Evolutionary conservation across 1,139 yeast genomes (phyloP), one percentile per base, ranked within the genome.

Genomic region (Hyphopichia buzzinii): DNA sequence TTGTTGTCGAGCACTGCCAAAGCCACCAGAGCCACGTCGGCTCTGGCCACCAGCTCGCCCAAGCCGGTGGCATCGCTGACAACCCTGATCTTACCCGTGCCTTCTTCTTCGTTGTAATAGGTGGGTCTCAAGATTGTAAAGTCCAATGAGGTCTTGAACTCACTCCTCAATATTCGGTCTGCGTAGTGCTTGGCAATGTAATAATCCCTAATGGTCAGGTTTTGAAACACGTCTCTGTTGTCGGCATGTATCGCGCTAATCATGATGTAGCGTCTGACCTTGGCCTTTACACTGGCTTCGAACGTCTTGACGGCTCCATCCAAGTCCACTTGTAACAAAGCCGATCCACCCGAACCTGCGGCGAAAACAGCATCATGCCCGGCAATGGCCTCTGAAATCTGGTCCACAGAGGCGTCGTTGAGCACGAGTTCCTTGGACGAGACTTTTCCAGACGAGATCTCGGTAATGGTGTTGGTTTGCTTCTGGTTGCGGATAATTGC

Each of bases 261-360:
- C 35, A 81, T 54, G 12, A 81, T 48, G 42, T 72, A 74, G 39
- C 84, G 64, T 38, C 62, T 58, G 22, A 75, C 66, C 1, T 63
- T 59, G n/a, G 72, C 74, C 33, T 48, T 46, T 26, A 68, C 70
- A 12, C 78, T 62, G 1, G 84, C 85, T 48, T 79, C 84, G 38
- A 74, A 67, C 2, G 74, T 68, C 49, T 77, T 76, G 26, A 77
- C 77, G 5, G 81, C 80, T 4, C 81, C 83, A 49, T 81, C 86
- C 37, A 79, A 60, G 49, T 81, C 88, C 11, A 81, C 77, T 17
- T 69, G 64, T 34, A 78, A 61, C 11, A 81, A 67, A 35, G 68
- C 58, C 38, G 69, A 71, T 2, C 85, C 86, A 5, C 77, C 81
- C 2, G 84, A 77, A 4, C 87, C 87, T 1, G 83, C 86, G 31